phyloP scores from a whole-genome alignment of 2,329 filamentous ascomycete genomes.

The Aspergillus pseudoviridinutans region DNA sequence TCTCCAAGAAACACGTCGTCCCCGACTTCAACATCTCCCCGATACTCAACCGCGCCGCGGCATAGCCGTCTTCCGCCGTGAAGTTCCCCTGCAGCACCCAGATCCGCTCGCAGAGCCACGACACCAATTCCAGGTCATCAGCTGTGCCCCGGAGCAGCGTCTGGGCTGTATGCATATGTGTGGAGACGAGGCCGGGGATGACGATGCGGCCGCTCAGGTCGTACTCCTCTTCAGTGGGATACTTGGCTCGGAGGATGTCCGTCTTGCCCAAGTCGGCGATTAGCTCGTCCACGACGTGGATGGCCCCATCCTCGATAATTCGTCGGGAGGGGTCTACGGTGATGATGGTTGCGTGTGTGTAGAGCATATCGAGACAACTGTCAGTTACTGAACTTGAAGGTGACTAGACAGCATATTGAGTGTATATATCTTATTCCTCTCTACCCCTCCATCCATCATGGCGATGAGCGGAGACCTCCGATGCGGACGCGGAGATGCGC shows the following conservation, averaged over 20 bases:
- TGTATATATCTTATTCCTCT: too few relatives aligned
- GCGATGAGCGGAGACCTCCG: too few relatives aligned
- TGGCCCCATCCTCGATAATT: constrained; percentile 46
- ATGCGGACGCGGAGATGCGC: too few relatives aligned
- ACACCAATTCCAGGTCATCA: constrained; percentile 49
- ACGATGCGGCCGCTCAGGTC: constrained; percentile 13
- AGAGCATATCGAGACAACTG: constrained; percentile 32
- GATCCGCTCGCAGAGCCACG: constrained; percentile 50
- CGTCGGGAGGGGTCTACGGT: constrained; percentile 46
- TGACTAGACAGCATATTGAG: too few relatives aligned
- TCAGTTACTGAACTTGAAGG: too few relatives aligned
- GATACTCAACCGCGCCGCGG: constrained; percentile 46
- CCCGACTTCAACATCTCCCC: constrained; percentile 49
- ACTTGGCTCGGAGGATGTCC: constrained; percentile 24
- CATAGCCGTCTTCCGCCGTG: constrained; percentile 46
- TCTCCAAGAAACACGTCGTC: constrained; percentile 51
- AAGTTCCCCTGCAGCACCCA: constrained; percentile 48
- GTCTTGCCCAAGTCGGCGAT: constrained; percentile 47
- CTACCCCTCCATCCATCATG: not conserved
- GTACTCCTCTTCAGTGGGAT: constrained; percentile 8
- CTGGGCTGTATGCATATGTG: constrained; percentile 50
- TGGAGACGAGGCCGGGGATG: constrained; percentile 49
- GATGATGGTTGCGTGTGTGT: constrained; percentile 50
- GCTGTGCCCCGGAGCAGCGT: constrained; percentile 46
- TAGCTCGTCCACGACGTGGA: constrained; percentile 37